Conservation (phyloP, 176 grass and related monocot genomes). For the Typha latifolia region DNA sequence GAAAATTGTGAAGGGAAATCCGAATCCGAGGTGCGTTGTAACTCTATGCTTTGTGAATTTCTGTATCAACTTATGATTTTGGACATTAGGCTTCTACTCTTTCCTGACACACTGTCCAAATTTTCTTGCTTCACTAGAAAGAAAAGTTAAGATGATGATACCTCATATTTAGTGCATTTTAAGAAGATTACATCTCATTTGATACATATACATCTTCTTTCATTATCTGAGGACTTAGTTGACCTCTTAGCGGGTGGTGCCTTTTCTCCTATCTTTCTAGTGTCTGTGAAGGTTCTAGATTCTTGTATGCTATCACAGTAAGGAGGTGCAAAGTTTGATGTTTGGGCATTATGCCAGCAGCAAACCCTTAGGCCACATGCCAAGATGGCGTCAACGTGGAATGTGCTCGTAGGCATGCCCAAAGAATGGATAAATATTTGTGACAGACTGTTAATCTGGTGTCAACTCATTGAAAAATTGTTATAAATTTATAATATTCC, state of each 20-base stretch:
- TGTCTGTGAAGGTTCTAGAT: too few relatives aligned
- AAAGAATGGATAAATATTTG: too few relatives aligned
- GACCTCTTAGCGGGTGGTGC: neutral
- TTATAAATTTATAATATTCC: too few relatives aligned
- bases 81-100: neutral
- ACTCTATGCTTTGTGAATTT: neutral
- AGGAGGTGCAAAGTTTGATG: too few relatives aligned
- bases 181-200: neutral
- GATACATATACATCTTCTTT: neutral
- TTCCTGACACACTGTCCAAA: neutral
- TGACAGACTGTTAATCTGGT: too few relatives aligned
- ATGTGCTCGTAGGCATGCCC: too few relatives aligned
- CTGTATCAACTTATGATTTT: neutral
- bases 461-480: too few relatives aligned
- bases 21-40: constrained; percentile 70
- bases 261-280: neutral
- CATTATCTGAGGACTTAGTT: neutral
- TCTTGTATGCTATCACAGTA: too few relatives aligned
- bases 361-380: too few relatives aligned
- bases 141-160: neutral
- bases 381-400: too few relatives aligned
- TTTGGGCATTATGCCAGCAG: too few relatives aligned
- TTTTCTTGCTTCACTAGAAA: neutral
- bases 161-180: neutral
- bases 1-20: constrained; percentile 97